A percentile compares a stretch with the other conserved stretches of the same genome.
Conservation (phyloP, 768 basidiomycete genomes). For the Lactifluus pinguis region DNA sequence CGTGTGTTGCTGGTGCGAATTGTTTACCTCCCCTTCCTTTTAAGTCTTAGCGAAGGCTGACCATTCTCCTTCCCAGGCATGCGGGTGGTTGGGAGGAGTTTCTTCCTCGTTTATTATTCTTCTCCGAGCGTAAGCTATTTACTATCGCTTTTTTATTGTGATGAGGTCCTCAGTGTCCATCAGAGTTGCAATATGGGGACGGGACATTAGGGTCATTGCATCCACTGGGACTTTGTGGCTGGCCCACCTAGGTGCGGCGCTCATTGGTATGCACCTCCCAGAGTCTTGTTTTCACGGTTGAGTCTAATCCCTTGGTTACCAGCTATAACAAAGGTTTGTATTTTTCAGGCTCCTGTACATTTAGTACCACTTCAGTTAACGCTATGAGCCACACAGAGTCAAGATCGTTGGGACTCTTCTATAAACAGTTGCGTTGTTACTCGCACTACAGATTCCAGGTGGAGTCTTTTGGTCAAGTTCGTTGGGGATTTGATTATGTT, state of each 20-base stretch:
- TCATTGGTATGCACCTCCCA: neutral
- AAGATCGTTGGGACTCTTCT: neutral
- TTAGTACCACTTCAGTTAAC: neutral
- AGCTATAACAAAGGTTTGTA: conserved; percentile 11
- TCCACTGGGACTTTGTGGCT: neutral
- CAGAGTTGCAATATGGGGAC: conserved; percentile 16
- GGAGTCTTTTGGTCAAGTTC: conserved; percentile 11
- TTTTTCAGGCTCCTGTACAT: neutral
- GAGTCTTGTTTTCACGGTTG: neutral
- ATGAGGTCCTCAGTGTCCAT: neutral
- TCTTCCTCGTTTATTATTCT: conserved; percentile 14
- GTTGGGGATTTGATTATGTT: conserved; percentile 3
- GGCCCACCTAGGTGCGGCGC: neutral
- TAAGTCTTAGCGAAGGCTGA: neutral
- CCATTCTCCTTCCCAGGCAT: neutral
- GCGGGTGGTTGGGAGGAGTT: neutral
- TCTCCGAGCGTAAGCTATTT: conserved; percentile 8
- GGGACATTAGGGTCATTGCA: neutral
- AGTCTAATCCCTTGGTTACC: neutral
- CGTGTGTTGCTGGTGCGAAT: conserved; percentile 8
- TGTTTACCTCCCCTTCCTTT: neutral
- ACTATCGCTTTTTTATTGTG: neutral
- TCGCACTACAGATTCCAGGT: neutral
- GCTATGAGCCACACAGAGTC: neutral
- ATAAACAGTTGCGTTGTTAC: neutral